Evolutionary conservation across 2,329 filamentous ascomycete genomes (phyloP), one percentile per base, ranked within the genome.

Genomic region (Cadophora malorum): DNA sequence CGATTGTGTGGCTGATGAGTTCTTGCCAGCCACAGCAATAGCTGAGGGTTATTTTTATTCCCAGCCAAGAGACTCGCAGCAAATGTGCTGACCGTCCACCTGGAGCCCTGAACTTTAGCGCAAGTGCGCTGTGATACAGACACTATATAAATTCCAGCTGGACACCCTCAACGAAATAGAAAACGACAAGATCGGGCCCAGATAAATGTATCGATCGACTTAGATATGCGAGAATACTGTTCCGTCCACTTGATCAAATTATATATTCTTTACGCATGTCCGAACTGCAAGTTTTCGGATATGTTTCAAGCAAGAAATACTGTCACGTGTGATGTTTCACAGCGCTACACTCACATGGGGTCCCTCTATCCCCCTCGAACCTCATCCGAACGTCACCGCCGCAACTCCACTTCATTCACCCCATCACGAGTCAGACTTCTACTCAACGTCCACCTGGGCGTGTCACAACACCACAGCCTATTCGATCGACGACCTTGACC

Each of bases 381-480:
- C 8, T 31, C 62, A 53, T 55, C 25, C 41, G 52, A 64, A 41
- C 41, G 33, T 47, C 45, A 33, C 38, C 38, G 25, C 52, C 21
- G n/a, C 63, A 41, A 59, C 63, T 60, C 63, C 63, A 65, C 63
- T 38, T 60, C 45, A 14, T 35, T 38, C 21, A 58, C 23, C n/a
- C 31, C 55, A 55, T 66, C 56, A 52, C 56, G 56, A 53, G 56
- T 61, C 56, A 61, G 50, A 25, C 59, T 50, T 38, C 31, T n/a
- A 25, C 28, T 59, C 63, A 65, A 65, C 63, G 63, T 65, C 63
- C 63, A 65, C 53, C 63, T 65, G 47, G 33, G 6, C 28, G 61
- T 45, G 50, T 55, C 50, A 52, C 53, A 52, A 31, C 50, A 55
- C n/a, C 31, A 59, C 56, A 38, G 28, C 63, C 45, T 58, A 64